Percentiles rank a stretch among this genome's conserved stretches.
phyloP scores from a whole-genome alignment of 1,284 basidiomycete species.

The Fomitiporia mediterranea region DNA sequence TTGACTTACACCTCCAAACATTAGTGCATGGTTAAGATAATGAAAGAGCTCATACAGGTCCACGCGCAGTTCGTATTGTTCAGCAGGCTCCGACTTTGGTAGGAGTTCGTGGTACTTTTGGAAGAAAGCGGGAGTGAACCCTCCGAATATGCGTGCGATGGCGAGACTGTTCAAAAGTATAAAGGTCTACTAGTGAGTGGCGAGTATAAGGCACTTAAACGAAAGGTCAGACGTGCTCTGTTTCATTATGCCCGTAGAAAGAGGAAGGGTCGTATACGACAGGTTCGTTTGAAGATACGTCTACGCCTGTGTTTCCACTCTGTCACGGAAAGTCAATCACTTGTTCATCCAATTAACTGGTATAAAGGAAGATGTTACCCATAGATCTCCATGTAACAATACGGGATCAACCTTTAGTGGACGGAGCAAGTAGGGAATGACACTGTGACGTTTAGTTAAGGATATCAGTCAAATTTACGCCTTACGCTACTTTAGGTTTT shows the following conservation, averaged over 20 bases:
- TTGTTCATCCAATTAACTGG: slow-evolving; percentile 22
- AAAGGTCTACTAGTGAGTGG: not conserved
- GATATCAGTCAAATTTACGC: not conserved
- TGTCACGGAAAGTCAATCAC: slow-evolving; percentile 26
- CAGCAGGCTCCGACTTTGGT: slow-evolving; percentile 64
- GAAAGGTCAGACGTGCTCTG: slow-evolving; percentile 54
- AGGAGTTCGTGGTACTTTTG: slow-evolving; percentile 65
- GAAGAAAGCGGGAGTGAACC: slow-evolving; percentile 69
- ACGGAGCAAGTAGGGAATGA: slow-evolving; percentile 70
- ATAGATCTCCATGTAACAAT: slow-evolving; percentile 82
- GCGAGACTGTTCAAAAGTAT: slow-evolving; percentile 49
- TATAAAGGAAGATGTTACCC: slow-evolving; percentile 45
- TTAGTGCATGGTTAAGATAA: slow-evolving; percentile 77
- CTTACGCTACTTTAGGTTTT: too few relatives aligned
- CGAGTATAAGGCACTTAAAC: not conserved
- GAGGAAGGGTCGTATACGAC: slow-evolving; percentile 82
- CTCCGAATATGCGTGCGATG: slow-evolving; percentile 82
- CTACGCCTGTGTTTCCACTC: slow-evolving; percentile 71
- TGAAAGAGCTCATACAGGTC: slow-evolving; percentile 84
- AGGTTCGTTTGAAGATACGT: slow-evolving; percentile 49
- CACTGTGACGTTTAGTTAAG: slow-evolving; percentile 39
- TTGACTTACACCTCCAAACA: slow-evolving; percentile 59
- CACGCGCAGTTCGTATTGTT: slow-evolving; percentile 64
- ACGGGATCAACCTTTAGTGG: slow-evolving; percentile 64
- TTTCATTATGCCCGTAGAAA: slow-evolving; percentile 84